Percentiles rank a stretch among this genome's conserved stretches.
Evolutionary conservation across 2,329 filamentous ascomycete species (phyloP).

Genomic region (Sporothrix sp.): DNA sequence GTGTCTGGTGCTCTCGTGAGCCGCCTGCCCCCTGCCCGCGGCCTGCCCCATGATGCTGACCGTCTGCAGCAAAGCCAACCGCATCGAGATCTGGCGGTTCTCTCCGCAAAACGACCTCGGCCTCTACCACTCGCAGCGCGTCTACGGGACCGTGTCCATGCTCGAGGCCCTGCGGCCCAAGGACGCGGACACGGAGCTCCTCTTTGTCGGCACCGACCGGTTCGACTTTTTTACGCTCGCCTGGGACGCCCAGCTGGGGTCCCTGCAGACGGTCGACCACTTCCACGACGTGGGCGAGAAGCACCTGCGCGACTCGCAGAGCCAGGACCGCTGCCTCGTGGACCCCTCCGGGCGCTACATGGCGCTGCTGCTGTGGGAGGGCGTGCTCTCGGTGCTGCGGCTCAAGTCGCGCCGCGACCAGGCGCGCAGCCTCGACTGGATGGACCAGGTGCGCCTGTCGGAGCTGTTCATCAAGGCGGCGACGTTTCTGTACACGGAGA

Average conservation of each 20-base stretch:
- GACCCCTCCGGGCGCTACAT: constrained; percentile 63
- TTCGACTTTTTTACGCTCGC: constrained; percentile 83
- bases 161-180: constrained; percentile 70
- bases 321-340: constrained; percentile 71
- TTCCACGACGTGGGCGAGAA: constrained; percentile 47
- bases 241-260: constrained; percentile 56
- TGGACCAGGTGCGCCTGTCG: constrained; percentile 47
- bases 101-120: constrained; percentile 54
- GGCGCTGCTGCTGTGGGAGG: constrained; percentile 51
- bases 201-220: constrained; percentile 86
- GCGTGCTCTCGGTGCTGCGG: constrained; percentile 46
- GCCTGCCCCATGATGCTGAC: background rate
- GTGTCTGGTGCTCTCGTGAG: constrained; percentile 81
- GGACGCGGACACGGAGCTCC: constrained; percentile 65
- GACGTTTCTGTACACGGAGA: constrained; percentile 48
- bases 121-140: constrained; percentile 56
- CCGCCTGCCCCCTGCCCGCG: background rate
- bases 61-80: constrained; percentile 61
- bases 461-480: constrained; percentile 52
- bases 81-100: constrained; percentile 72
- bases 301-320: constrained; percentile 67
- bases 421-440: constrained; percentile 35
- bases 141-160: constrained; percentile 83
- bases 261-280: constrained; percentile 41
- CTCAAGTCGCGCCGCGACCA: constrained; percentile 37